Base-by-base conservation (phyloP, 345 rosid genomes). In the Ailanthus altissimus region DNA sequence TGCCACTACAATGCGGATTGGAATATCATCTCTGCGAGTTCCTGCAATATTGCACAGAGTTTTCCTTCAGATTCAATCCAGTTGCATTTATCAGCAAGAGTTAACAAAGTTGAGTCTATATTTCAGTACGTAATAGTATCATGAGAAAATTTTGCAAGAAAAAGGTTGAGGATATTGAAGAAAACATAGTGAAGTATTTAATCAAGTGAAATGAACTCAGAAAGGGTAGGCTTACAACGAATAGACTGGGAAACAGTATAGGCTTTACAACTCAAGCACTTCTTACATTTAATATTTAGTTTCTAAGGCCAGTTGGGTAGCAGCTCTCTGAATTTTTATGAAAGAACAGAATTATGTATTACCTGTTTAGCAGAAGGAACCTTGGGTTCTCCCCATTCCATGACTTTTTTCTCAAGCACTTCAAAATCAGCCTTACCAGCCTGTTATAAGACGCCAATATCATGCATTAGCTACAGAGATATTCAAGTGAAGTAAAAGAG, bases 281-380 rank as follows among this genome's bases (percentile, higher is more conserved):
- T 59, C 63, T 59, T 59, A 36, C 32, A 9, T 42, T 25, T 67
- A 43, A 45, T 21, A 45, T 23, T 67, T 46, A 43, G 0, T n/a
- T 8, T 46, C 50, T 25, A 46, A 21, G 36, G 71, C 60, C 58
- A 32, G 45, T 49, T 49, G 58, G 50, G 11, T 9, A 50, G 43
- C 43, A 47, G 5, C 20, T 53, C 2, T 25, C 59, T 0, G 0
- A 36, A 8, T 70, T 20, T 50, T 51, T 28, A 32, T 25, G 32
- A 16, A 45, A 53, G n/a, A 5, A 21, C 12, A 4, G 11, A 64
- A 46, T 0, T 69, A 16, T 45, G 56, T n/a, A 56, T 74, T 90
- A 94, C 99, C 98, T 95, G 99, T 87, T 95, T 93, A 38, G 89
- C 99, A 69, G 98, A 93, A 76, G 97, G 75, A 80, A 95, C 98